These are phyloP conservation scores for Adansonia digitata DNA, from an alignment of 345 rosid genomes.

Conservation along the genomic window DNA sequence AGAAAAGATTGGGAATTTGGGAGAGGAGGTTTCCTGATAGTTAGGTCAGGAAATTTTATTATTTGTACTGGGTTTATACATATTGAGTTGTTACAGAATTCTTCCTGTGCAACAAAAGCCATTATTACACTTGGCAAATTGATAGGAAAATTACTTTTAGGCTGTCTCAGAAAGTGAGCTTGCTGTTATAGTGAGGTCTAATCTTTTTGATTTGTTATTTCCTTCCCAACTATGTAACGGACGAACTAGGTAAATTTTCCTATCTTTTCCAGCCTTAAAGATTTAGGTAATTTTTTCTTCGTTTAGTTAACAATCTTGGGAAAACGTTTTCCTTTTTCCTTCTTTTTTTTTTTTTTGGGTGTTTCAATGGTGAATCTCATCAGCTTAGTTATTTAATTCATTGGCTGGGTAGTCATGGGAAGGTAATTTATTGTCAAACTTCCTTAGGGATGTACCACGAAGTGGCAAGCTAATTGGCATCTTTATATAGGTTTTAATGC, in stretches of 20 bases:
- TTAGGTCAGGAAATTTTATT: neutral
- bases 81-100: neutral
- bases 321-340: slow-evolving; percentile 13
- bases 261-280: neutral
- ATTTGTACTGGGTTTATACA: neutral
- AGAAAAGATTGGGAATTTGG: neutral
- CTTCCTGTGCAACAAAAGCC: neutral
- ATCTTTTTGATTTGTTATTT: neutral
- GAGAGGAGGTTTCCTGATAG: neutral
- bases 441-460: neutral
- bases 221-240: neutral
- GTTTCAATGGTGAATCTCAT: neutral
- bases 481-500: neutral
- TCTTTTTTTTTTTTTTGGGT: neutral
- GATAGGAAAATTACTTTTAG: neutral
- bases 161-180: neutral
- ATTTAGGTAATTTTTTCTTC: neutral
- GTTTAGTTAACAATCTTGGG: neutral
- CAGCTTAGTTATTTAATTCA: neutral
- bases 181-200: neutral
- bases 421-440: neutral
- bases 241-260: neutral
- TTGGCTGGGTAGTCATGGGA: neutral
- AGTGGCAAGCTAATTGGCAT: neutral
- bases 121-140: neutral